Percentiles rank a stretch among this genome's conserved stretches.
phyloP scores from a whole-genome alignment of 352 stramenopile genomes.

The Phytophthora agathidicida region DNA sequence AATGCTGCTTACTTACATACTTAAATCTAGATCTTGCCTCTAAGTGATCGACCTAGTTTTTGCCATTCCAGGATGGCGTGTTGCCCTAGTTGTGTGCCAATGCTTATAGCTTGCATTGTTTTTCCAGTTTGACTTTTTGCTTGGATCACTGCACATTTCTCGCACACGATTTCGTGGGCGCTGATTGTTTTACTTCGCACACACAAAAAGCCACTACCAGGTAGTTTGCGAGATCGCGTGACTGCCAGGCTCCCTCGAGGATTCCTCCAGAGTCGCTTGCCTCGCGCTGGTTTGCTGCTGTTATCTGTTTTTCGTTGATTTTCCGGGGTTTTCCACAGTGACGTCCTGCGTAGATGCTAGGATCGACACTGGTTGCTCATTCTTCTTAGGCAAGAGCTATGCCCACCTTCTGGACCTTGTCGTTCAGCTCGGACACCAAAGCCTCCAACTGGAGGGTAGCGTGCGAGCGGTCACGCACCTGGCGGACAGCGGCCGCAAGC shows the following conservation, averaged over 20 bases:
- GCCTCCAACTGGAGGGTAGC: conserved; percentile 61
- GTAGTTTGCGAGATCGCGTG: conserved; percentile 21
- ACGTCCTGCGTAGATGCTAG: not conserved
- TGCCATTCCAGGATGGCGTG: conserved; percentile 9
- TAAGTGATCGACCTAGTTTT: conserved; percentile 16
- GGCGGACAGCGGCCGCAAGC: conserved; percentile 56
- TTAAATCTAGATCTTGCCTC: conserved; percentile 17
- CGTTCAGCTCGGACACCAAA: conserved; percentile 67
- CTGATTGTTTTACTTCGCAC: conserved; percentile 33
- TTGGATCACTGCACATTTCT: conserved; percentile 37
- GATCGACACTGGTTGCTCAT: conserved; percentile 3
- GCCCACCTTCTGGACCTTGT: conserved; percentile 73
- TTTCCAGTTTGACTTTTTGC: conserved; percentile 32
- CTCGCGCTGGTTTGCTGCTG: conserved; percentile 21
- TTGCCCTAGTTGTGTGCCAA: too few relatives aligned
- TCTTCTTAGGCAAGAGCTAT: conserved; percentile 53
- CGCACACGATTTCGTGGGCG: conserved; percentile 32
- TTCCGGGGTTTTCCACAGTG: conserved; percentile 11
- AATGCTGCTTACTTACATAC: conserved; percentile 23
- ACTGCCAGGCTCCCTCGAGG: conserved; percentile 6
- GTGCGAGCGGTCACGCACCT: conserved; percentile 68
- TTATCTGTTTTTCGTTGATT: conserved; percentile 35
- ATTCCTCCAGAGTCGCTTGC: conserved; percentile 4
- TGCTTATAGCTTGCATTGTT: conserved; percentile 17
- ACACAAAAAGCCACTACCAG: conserved; percentile 40